Evolutionary conservation across 345 rosid genomes (phyloP), one percentile per base, ranked within the genome.

Genomic region (Orychophragmus violaceus): DNA sequence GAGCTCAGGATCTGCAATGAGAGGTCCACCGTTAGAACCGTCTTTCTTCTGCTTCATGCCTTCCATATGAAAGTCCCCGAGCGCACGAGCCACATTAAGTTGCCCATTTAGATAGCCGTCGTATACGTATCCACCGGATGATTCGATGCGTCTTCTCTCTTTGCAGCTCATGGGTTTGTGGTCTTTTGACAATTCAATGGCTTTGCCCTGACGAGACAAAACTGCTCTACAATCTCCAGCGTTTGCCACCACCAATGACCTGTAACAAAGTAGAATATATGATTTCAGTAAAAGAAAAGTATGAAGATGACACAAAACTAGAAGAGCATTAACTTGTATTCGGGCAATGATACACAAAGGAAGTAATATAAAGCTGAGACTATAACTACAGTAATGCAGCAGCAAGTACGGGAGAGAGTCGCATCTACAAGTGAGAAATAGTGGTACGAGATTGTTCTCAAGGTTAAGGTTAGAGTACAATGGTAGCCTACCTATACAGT

Each of bases 171-270:
- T 39, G n/a, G 98, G 95, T 69, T 89, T 91, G 76, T 91, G 98
- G 77, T 91, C 98, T 62, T 77, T 83, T 5, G 96, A 91, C 96
- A 91, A 83, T 71, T 87, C 92, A 62, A 91, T 72, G 59, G 96
- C 95, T 73, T 72, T 83, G 10, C 97, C 97, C 16, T 81, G 83
- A 9, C 91, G 82, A 51, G 88, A 88, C 17, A 88, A 69, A 35
- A 91, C 96, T 32, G 96, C 98, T 56, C 95, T 82, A 66, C 94
- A 88, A 60, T 88, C 98, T 74, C 98, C 96, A 19, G 89, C 96
- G 44, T 91, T 91, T 67, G 98, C 98, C 75, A 89, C 98, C 58
- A 89, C 71, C 81, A 91, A 60, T 24, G 58, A 79, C 79, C 98
- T 91, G 82, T 54, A 28, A 74, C 60, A 17, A 3, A 16, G 35